These are phyloP conservation scores for Flaveria brownii DNA, from an alignment of 129 eudicot species.

Conservation along the genomic window DNA sequence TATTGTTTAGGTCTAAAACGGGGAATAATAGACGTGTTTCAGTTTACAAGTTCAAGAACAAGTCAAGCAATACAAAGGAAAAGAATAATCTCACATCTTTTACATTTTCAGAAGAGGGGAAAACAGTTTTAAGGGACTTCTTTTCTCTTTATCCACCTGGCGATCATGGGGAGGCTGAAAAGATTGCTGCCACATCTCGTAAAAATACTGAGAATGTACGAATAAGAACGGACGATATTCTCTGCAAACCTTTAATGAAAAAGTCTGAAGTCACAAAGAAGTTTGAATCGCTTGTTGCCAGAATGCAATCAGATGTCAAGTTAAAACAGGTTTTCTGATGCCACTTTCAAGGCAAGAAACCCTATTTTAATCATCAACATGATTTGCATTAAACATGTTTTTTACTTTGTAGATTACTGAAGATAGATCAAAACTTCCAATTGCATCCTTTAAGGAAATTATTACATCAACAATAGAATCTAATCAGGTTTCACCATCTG, in stretches of 20 bases:
- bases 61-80: slow-evolving; percentile 21
- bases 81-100: slow-evolving; percentile 50
- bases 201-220: slow-evolving; percentile 34
- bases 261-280: slow-evolving; percentile 55
- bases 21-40: slow-evolving; percentile 55
- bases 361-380: slow-evolving; percentile 10
- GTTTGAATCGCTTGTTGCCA: slow-evolving; percentile 50
- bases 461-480: slow-evolving; percentile 70
- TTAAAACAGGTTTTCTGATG: slow-evolving; percentile 58
- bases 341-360: neutral
- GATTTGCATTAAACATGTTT: neutral
- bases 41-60: slow-evolving; percentile 51
- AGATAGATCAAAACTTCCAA: slow-evolving; percentile 84
- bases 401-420: slow-evolving; percentile 54
- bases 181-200: slow-evolving; percentile 36
- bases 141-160: slow-evolving; percentile 79
- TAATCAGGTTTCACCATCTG: slow-evolving; percentile 59
- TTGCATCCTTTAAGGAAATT: slow-evolving; percentile 67
- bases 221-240: slow-evolving; percentile 48
- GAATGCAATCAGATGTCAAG: slow-evolving; percentile 37
- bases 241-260: slow-evolving; percentile 53
- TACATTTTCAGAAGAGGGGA: slow-evolving; percentile 72
- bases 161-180: slow-evolving; percentile 39
- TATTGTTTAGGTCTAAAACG: slow-evolving; percentile 55
- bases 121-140: slow-evolving; percentile 54